These are phyloP conservation scores for Ophiostoma himal-ulmi DNA, from an alignment of 2,329 filamentous ascomycete species.

Conservation along the genomic window DNA sequence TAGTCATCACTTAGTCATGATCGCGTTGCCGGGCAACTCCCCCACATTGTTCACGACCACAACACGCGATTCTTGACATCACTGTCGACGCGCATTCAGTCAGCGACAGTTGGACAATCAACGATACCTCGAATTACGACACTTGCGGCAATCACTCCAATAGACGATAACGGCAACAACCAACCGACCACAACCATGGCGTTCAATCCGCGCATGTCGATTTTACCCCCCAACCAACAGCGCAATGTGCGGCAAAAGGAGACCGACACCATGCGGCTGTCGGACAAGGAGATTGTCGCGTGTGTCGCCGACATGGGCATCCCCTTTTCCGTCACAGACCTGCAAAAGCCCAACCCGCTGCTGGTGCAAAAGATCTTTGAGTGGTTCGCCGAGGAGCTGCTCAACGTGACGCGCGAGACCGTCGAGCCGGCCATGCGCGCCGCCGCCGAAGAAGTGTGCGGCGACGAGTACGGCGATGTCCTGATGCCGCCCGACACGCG, in stretches of 20 bases:
- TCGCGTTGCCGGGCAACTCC: slow-evolving; percentile 25
- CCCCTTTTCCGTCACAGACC: slow-evolving; percentile 75
- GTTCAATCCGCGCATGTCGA: slow-evolving; percentile 56
- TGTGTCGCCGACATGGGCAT: slow-evolving; percentile 98
- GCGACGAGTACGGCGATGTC: slow-evolving; percentile 75
- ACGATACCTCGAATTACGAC: background rate
- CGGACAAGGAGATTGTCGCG: slow-evolving; percentile 78
- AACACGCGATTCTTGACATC: slow-evolving; percentile 15
- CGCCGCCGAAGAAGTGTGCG: slow-evolving; percentile 76
- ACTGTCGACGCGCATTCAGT: background rate
- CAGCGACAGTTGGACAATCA: background rate
- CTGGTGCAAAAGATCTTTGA: slow-evolving; percentile 98
- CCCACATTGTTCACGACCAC: slow-evolving; percentile 22
- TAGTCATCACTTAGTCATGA: background rate
- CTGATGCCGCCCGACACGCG: slow-evolving; percentile 75
- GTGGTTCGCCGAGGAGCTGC: slow-evolving; percentile 89
- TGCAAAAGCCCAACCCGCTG: slow-evolving; percentile 88
- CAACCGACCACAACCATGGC: slow-evolving; percentile 39
- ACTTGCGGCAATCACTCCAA: background rate
- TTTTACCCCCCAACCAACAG: slow-evolving; percentile 49
- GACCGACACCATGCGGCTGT: slow-evolving; percentile 55
- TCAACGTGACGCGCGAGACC: slow-evolving; percentile 88
- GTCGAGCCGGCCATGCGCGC: slow-evolving; percentile 94
- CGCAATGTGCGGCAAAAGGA: slow-evolving; percentile 52
- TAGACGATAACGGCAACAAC: background rate